Evolutionary conservation across 2,329 filamentous ascomycete genomes (phyloP).

Genomic region (Claviceps sp.): DNA sequence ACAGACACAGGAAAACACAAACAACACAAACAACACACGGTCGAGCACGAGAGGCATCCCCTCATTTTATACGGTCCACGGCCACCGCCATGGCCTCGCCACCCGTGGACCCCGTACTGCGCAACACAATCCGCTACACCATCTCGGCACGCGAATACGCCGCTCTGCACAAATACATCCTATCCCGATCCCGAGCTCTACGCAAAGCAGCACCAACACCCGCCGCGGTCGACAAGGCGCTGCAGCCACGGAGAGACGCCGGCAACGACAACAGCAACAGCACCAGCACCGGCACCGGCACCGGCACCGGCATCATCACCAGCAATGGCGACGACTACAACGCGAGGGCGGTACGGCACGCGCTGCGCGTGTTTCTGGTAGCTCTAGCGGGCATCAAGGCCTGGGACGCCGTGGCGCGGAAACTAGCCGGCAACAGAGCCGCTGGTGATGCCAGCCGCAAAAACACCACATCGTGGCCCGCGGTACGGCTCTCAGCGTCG

Average conservation of each 20-base stretch:
- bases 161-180: slow-evolving; percentile 66
- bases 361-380: slow-evolving; percentile 54
- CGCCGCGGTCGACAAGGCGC: slow-evolving; percentile 33
- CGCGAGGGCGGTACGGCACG: slow-evolving; percentile 55
- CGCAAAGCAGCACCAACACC: slow-evolving; percentile 42
- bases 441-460: slow-evolving; percentile 10
- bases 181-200: slow-evolving; percentile 54
- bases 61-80: too few species aligned
- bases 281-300: slow-evolving; percentile 25
- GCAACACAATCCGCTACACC: slow-evolving; percentile 77
- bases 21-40: too few species aligned
- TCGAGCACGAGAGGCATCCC: neutral
- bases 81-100: slow-evolving; percentile 2
- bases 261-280: slow-evolving; percentile 12
- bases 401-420: slow-evolving; percentile 38
- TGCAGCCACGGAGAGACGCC: slow-evolving; percentile 15
- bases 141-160: slow-evolving; percentile 78
- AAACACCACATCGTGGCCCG: slow-evolving; percentile 33
- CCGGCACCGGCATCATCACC: neutral
- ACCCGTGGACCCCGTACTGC: slow-evolving; percentile 54
- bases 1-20: too few species aligned
- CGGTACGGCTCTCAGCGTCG: slow-evolving; percentile 66
- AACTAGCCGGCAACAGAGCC: slow-evolving; percentile 29
- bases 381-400: slow-evolving; percentile 51
- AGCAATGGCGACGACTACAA: slow-evolving; percentile 49